phyloP scores from a whole-genome alignment of 192 early-diverging fungal genomes.

The Funneliformis mosseae region DNA sequence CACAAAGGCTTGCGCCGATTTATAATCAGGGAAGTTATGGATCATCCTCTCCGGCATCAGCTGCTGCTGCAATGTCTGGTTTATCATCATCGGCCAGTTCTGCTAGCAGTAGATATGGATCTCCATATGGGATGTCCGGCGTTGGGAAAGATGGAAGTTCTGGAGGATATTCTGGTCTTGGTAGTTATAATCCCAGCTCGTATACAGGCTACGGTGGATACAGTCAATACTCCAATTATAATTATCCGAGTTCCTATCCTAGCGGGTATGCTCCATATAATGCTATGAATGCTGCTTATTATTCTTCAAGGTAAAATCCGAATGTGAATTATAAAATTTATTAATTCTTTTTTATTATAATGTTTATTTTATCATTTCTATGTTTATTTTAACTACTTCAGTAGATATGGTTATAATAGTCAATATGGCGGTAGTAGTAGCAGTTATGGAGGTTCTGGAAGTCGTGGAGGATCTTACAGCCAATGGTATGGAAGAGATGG shows the following conservation, averaged over 20 bases:
- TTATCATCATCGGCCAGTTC: constrained; percentile 38
- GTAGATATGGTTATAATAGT: constrained; percentile 34
- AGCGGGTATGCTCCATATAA: constrained; percentile 38
- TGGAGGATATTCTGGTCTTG: constrained; percentile 40
- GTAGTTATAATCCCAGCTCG: constrained; percentile 38
- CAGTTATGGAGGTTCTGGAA: constrained; percentile 36
- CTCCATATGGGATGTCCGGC: constrained; percentile 36
- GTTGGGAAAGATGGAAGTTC: constrained; percentile 35
- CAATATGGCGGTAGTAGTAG: constrained; percentile 28
- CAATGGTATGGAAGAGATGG: constrained; percentile 33
- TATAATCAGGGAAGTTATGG: constrained; percentile 44
- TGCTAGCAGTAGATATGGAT: constrained; percentile 37
- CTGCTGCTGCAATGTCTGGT: constrained; percentile 34
- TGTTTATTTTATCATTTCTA: constrained; percentile 15
- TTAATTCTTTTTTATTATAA: constrained; percentile 34
- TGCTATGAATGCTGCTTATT: constrained; percentile 37
- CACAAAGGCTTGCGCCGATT: constrained; percentile 36
- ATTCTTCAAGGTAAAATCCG: constrained; percentile 38
- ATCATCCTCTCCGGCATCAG: constrained; percentile 29
- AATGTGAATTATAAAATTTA: constrained; percentile 29
- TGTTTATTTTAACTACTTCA: background rate
- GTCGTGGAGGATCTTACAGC: constrained; percentile 35
- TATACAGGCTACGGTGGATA: constrained; percentile 40
- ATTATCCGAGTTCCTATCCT: constrained; percentile 39
- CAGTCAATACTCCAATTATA: constrained; percentile 39